Evolutionary conservation across 805 yeast species (phyloP).

Genomic region (Ogataea parapolymorpha): DNA sequence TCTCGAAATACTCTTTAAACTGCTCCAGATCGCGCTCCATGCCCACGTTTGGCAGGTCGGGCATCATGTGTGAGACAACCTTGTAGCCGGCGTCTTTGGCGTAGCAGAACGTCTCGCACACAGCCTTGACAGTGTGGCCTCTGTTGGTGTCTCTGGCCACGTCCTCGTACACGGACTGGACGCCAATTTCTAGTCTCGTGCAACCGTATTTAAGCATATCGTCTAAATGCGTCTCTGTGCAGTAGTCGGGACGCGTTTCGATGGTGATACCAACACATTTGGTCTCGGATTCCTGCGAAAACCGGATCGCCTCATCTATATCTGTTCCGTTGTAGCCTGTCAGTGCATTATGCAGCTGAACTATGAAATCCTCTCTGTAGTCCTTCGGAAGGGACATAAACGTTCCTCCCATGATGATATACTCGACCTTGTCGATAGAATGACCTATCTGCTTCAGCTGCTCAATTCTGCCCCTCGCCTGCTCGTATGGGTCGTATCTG

Average conservation of each 20-base stretch:
- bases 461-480: slow-evolving; percentile 95
- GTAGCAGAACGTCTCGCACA: slow-evolving; percentile 89
- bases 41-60: slow-evolving; percentile 97
- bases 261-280: slow-evolving; percentile 98
- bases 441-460: slow-evolving; percentile 95
- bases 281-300: slow-evolving; percentile 90
- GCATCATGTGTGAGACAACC: slow-evolving; percentile 99
- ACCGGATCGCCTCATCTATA: slow-evolving; percentile 84
- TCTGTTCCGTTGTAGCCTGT: slow-evolving; percentile 87
- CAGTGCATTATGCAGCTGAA: slow-evolving; percentile 89
- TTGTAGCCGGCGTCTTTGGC: slow-evolving; percentile 99
- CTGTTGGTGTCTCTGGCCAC: slow-evolving; percentile 98
- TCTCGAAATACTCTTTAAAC: slow-evolving; percentile 93
- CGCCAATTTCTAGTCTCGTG: slow-evolving; percentile 95
- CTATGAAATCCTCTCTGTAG: slow-evolving; percentile 85
- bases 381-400: slow-evolving; percentile 92
- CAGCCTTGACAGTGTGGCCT: slow-evolving; percentile 96
- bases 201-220: slow-evolving; percentile 97
- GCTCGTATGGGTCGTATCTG: slow-evolving; percentile 96
- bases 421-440: slow-evolving; percentile 94
- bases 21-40: slow-evolving; percentile 97
- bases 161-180: slow-evolving; percentile 95
- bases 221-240: slow-evolving; percentile 91
- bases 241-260: slow-evolving; percentile 97
- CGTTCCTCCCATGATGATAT: slow-evolving; percentile 98